Evolutionary conservation across 495 filamentous ascomycete species (phyloP), one percentile per base, ranked within the genome.

Genomic region (Podospora pseudoanserina): DNA sequence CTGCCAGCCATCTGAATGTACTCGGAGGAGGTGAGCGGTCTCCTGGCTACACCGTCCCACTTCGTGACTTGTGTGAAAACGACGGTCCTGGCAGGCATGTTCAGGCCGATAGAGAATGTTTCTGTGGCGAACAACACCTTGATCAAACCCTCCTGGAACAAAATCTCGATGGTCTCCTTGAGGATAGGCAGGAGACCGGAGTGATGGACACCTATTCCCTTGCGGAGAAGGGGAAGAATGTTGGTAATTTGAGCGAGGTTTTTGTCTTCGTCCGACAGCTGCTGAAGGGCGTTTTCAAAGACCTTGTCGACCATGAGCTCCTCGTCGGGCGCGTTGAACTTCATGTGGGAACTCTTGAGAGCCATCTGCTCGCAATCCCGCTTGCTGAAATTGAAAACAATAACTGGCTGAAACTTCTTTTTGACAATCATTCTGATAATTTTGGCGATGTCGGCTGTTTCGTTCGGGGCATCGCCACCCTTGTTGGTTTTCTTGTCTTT

Each of bases 321-420:
- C 78, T 99, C 96, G 0, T 91, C 91, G n/a, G 94, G 91, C 67
- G 96, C 91, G 81, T 99, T 99, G 86, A 98, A 99, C n/a, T 92
- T 88, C 75, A 97, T 83, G 64, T 85, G 83, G 67, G 88, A 93
- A 82, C 96, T 92, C 70, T 92, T 85, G 56, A 99, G 80, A 20
- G 95, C 95, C 74, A 91, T 86, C 60, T 85, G 84, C 79, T 99
- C 95, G 76, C 94, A 97, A 68, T 97, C 92, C 63, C 95, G 86
- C 83, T 99, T 99, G 84, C 93, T 97, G 84, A 99, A 99, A 76
- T 92, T 97, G 86, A 99, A 99, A 55, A 99, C 93, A 73, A 99
- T 99, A 72, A 98, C 96, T 1, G 95, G 95, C 72, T 98, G 97
- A 77, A 92, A 92, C 71, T 89, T 93, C 79, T 93, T 95, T 76